Evolutionary conservation across 352 stramenopile species (phyloP), one percentile per base, ranked within the genome.

Genomic region (Phytophthora brassicae): DNA sequence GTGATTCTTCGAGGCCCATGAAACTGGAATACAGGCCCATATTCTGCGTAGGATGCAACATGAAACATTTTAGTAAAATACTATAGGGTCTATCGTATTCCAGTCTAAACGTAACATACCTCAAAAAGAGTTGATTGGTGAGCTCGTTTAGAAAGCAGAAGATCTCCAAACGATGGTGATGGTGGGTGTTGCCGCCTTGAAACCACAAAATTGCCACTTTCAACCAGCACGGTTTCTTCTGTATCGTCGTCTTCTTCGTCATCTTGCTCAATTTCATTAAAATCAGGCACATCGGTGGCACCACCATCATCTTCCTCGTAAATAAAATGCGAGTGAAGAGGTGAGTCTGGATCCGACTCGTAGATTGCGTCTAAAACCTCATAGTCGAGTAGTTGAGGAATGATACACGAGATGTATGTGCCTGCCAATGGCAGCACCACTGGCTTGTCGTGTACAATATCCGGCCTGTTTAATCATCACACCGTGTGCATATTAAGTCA

Each of bases 11-110:
- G 20, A 94, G 53, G 2, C 83, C 83, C 8, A 87, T 68, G 66
- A 95, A 96, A 54, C 79, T 96, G 7, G 84, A 92, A 63, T 90
- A 96, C 36, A 96, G 62, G 3, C 86, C 86, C 26, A 95, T 79
- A 36, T 73, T 89, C 83, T 93, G 44, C 12, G 26, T 41, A 61
- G 31, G 8, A 51, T 24, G 45, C 17, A 22, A 17, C 31, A 44
- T 19, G 38, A 4, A 44, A 35, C 47, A 20, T 29, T 7, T 38
- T 6, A 60, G 13, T 51, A 14, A 33, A 31, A 8, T 31, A 31
- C 5, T 22, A 22, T 17, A 44, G 19, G 29, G 2, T 19, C 13
- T 3, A 2, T 14, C 51, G 12, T 14, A 39, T 35, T 33, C 6
- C 28, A 33, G 7, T 11, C 52, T n/a, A n/a, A n/a, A n/a, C n/a